A percentile compares a stretch with the other conserved stretches of the same genome.
Evolutionary conservation across 345 rosid genomes (phyloP).

Genomic region (Cardamine chenopodiifolia): DNA sequence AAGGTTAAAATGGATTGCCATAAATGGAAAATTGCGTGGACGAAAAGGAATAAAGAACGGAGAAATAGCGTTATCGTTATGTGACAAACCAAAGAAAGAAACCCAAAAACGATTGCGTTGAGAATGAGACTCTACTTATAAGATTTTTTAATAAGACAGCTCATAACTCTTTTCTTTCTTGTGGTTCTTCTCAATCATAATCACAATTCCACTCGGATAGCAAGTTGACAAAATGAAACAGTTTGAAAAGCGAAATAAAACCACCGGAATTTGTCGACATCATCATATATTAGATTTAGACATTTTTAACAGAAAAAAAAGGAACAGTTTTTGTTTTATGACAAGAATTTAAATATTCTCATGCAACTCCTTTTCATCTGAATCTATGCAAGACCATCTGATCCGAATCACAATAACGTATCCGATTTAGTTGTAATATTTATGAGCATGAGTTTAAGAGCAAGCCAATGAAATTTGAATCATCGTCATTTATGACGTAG

Average conservation of each 20-base stretch:
- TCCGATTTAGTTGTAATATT: background rate
- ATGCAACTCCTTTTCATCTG: constrained; percentile 22
- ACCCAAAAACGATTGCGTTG: constrained; percentile 10
- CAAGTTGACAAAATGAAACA: constrained; percentile 11
- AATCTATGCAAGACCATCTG: background rate
- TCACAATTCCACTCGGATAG: background rate
- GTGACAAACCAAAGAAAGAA: constrained; percentile 5
- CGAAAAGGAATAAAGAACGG: background rate
- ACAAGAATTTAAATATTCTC: background rate
- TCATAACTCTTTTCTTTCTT: constrained; percentile 14
- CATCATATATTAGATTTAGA: background rate
- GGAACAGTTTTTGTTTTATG: no score
- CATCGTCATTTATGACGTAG: background rate
- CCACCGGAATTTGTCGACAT: constrained; percentile 12
- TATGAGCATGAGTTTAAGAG: background rate
- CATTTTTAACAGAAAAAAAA: background rate
- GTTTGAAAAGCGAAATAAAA: background rate
- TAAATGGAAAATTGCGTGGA: constrained; percentile 1
- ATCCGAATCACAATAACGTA: background rate
- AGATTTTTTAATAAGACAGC: constrained; percentile 21
- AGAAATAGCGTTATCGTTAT: background rate
- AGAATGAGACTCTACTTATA: constrained; percentile 17
- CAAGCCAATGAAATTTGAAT: background rate
- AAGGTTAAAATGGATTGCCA: background rate
- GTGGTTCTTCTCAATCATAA: constrained; percentile 6